Evolutionary conservation across 1,139 yeast genomes (phyloP), one percentile per base, ranked within the genome.

Genomic region (Geotrichum europaeum): DNA sequence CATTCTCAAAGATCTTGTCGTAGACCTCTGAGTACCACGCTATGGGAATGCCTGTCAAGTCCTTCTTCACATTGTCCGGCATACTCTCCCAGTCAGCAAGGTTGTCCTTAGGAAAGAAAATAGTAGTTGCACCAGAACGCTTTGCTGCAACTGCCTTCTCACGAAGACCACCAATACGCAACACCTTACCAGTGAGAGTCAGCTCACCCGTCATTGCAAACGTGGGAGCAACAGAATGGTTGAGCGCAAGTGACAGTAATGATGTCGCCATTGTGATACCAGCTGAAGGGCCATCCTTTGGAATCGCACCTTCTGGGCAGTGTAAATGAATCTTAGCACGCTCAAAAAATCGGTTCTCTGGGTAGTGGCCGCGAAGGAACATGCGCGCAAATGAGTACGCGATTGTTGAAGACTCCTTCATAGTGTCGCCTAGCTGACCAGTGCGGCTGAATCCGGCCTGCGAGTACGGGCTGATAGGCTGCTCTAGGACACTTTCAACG

Each of bases 201-300:
- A 92, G 81, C 73, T 92, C 99, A 72, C 99, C 99, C 2, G 98
- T 92, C 97, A 92, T 91, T 56, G 97, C 97, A 62, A 90, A 83
- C 22, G 87, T 85, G 6, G 96, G 89, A 50, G 86, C 86, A 13
- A 74, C 69, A 5, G 76, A 80, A 67, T 78, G 81, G 69, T 89
- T 84, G 66, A 90, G 78, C 0, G 97, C 96, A 67, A 92, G 80
- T 0, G 97, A 91, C 30, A 92, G 77, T 73, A 92, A 83, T 13
- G 97, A 89, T 0, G 97, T 85, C 0, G 97, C 89, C 78, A 92
- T 90, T 0, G 98, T 89, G 59, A 92, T 86, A 78, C 99, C 99
- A 0, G 99, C 99, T 60, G 97, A 89, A 59, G 99, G 99, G 0
- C 99, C 99, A 75, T 94, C 98, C 74, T 94, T 94, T 59, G 97